Evolutionary conservation across 2,329 filamentous ascomycete genomes (phyloP), one percentile per base, ranked within the genome.

Genomic region (Ascocoryne sarcoides): DNA sequence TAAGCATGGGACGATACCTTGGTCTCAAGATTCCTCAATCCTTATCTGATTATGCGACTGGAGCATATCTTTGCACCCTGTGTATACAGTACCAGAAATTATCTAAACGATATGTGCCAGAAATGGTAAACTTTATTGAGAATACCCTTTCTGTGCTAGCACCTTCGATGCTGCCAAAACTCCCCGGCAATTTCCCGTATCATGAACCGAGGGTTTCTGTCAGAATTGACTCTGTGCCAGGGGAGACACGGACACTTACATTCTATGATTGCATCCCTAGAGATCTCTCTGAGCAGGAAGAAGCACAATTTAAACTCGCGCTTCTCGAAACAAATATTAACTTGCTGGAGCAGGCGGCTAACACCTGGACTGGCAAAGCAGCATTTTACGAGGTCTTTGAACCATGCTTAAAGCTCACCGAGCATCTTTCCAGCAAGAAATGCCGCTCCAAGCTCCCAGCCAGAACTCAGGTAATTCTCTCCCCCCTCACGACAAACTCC

Each of bases 101-200:
- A 5, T 82, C 90, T 4, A 92, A 88, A 66, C 75, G 92, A 54
- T 95, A 90, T 62, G 72, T 95, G 34, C 92, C 92, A 0, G 92
- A 98, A 62, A 73, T 89, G 21, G 70, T 94, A 52, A 86, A 86
- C 59, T 95, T 88, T 60, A 73, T 76, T 18, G 65, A 87, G 32
- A 88, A 90, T 60, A 82, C 82, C 0, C 64, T 96, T 15, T 74
- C 69, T 48, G 71, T 76, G 8, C 66, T 90, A 19, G 71, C 76
- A n/a, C 82, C 81, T 1, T 57, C 60, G 10, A 69, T 73, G 34
- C 53, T 69, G 2, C 56, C 62, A 8, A 62, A 64, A 8, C 53
- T 60, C n/a, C 59, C 73, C 2, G 76, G 73, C 3, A 65, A 62
- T 44, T 83, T 84, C 55, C 80, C 81, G 1, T 58, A 75, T 20